Base-by-base conservation (phyloP, 2,329 filamentous ascomycete genomes). In the Colletotrichum costaricense region DNA sequence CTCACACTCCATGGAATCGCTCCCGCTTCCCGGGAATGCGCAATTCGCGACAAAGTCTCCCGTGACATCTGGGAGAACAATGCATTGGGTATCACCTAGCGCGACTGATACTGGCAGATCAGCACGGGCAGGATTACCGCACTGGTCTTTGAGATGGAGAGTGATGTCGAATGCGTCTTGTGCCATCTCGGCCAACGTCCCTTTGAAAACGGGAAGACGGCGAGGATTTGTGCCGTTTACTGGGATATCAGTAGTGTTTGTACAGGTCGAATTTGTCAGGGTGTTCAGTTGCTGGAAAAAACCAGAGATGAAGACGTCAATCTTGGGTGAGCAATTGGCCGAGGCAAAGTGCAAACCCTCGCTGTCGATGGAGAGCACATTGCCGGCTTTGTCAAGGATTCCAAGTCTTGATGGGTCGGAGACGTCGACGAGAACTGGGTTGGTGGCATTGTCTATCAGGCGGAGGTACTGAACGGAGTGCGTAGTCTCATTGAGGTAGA, bases 121-220 rank as follows among this genome's bases (percentile, higher is more conserved):
- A 74, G 72, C 38, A 2, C 75, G 75, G n/a, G 82, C 76, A 0
- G 78, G 75, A 4, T 78, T 76, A 5, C 78, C 78, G 58, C 83
- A 84, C 63, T 84, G 83, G 30, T 84, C 82, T 5, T 67, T 74
- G 5, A 84, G 76, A 54, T 79, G 77, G 9, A 84, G 74, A 0
- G 77, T 69, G 55, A 84, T 82, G 2, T 65, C 73, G 59, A 84
- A 84, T 1, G 78, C 73, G 5, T 9, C 35, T 1, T 52, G 12
- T 78, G 66, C 28, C 81, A 78, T 67, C 16, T 16, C 26, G 7
- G 30, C 5, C 30, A 55, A 28, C 11, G n/a, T 19, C 30, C 30
- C 19, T 19, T n/a, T 12, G 24, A n/a, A 59, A 3, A 57, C 33
- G 1, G 28, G 12, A 2, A n/a, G 63, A 16, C 24, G 22, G n/a